Base-by-base conservation (phyloP, 2,329 filamentous ascomycete species). In the Sclerotinia nivalis region DNA sequence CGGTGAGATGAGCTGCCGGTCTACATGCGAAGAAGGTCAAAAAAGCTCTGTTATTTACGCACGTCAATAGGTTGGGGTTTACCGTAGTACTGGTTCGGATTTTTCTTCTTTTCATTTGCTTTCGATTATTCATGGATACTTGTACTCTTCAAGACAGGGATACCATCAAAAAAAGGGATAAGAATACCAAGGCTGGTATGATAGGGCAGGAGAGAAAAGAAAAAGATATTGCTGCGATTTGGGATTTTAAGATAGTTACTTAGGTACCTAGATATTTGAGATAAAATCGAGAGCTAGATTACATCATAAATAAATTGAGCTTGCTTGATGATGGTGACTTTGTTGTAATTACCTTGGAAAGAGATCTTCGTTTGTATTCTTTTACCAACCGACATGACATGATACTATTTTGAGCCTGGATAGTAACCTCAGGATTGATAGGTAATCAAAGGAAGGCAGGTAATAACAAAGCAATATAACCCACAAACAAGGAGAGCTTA, bases 231-330 rank as follows among this genome's bases (percentile, higher is more conserved):
- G 40, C 54, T 60, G 55, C 31, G n/a, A 52, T 64, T 40, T 40
- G 47, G 9, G n/a, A 52, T 64, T 52, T 52, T 9, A 52, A 59
- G 22, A 60, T 68, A 60, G n/a, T 49, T 60, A 49, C 45, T 66
- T 22, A 31, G 12, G 54, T 50, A 68, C 13, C 55, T 60, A 68
- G 43, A 60, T 59, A 50, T 60, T 68, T 60, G 66, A 68, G 7
- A 60, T 40, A 49, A 18, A 61, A 37, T 59, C 22, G 12, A 68
- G 12, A 60, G 55, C 20, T 37, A 43, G 13, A 20, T n/a, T 18
- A 31, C 20, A 34, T 40, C 61, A 52, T 22, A 28, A 59, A 22
- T 9, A 2, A 20, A 20, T 47, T 20, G 40, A 31, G 13, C 9
- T 37, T 10, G n/a, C n/a, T n/a, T 45, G 1, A 18, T 37, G 7